These are phyloP conservation scores for Dictyostelium discoideum DNA, from an alignment of 78 protist genomes.

Conservation along the genomic window DNA sequence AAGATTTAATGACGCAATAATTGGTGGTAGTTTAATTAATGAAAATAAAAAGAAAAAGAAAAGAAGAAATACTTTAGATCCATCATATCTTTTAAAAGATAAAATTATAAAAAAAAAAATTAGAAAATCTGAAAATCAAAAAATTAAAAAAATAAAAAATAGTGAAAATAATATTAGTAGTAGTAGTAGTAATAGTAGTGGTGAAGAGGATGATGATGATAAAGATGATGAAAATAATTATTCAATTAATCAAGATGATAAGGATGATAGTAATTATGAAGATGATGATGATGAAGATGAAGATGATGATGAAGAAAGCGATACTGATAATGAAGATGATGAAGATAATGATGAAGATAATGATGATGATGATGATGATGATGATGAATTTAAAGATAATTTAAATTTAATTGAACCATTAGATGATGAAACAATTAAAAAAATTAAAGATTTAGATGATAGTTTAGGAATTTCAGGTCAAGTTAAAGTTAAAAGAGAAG, in stretches of 20 bases:
- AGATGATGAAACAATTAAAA: constrained; percentile 5
- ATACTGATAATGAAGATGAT: background rate
- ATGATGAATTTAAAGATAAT: background rate
- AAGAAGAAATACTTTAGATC: constrained; percentile 22
- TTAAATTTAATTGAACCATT: background rate
- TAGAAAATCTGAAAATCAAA: background rate
- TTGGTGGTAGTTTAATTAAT: background rate
- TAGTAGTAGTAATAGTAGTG: too few species aligned
- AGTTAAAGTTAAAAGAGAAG: background rate
- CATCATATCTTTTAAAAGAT: background rate
- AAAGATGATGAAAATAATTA: background rate
- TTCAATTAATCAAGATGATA: background rate
- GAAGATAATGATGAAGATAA: background rate
- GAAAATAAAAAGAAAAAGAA: background rate
- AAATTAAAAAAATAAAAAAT: background rate
- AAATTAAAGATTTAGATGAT: background rate
- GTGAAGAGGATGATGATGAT: background rate
- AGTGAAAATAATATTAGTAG: background rate
- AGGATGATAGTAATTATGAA: background rate
- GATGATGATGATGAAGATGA: background rate
- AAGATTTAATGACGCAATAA: background rate
- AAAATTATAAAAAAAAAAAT: background rate
- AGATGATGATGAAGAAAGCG: background rate
- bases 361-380: background rate
- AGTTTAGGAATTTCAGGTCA: background rate